Evolutionary conservation across 306 rosid species (phyloP), one percentile per base, ranked within the genome.

Genomic region (Purshia tridentata): DNA sequence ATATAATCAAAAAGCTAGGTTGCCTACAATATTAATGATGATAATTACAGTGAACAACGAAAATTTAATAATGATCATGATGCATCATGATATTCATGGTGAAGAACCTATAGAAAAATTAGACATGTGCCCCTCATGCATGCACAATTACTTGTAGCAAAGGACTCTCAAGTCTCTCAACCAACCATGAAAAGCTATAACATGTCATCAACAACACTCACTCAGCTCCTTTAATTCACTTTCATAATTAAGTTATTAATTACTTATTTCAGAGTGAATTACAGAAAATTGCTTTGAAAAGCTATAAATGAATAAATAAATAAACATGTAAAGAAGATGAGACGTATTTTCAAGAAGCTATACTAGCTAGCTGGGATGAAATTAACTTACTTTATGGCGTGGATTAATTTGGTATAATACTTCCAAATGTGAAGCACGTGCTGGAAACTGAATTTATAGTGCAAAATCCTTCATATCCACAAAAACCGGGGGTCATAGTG

Each of bases 341-440:
- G 18, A 45, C 53, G 18, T 42, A 64, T 41, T 48, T 41, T 41
- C 49, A 63, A n/a, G 50, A 63, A 63, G 67, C 29, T 23, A n/a
- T n/a, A n/a, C n/a, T n/a, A 23, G 29, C 29, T 23, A 23, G 29
- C 29, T 23, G 29, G 29, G 29, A 23, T 0, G 29, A 23, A n/a
- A n/a, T n/a, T n/a, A n/a, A n/a, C 29, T 23, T 23, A 4, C 8
- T 41, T 1, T n/a, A 63, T 40, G 29, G 23, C 4, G 37, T 63
- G 29, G 67, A 41, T 16, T 67, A 50, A 35, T 67, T 57, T 45
- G 49, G 41, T 69, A 52, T 52, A 54, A 77, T 64, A 19, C 65
- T 72, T 72, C 71, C 75, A 72, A 72, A 52, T 45, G 45, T 46
- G 59, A 72, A 56, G 65, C 70, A 74, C 74, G 65, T 69, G 79